Base-by-base conservation (phyloP, 2,329 filamentous ascomycete genomes). In the Fusarium sp. region DNA sequence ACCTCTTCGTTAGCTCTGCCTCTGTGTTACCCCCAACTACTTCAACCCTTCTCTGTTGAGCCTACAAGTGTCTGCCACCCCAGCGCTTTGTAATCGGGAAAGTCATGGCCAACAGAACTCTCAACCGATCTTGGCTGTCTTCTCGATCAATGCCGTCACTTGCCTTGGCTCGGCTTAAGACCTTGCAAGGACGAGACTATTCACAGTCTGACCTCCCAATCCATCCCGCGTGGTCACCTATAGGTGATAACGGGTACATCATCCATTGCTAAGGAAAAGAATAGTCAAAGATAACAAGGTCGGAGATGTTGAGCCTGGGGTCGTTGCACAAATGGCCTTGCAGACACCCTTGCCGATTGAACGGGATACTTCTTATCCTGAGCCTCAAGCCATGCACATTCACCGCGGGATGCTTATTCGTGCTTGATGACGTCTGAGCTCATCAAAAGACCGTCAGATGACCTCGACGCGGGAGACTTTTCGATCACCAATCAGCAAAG, bases 21-120 rank as follows among this genome's bases (percentile, higher is more conserved):
- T 60, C 56, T 63, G 73, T 77, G 73, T 67, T 66, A 77, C 75
- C 68, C 71, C 47, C 64, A 50, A 42, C 44, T 62, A 36, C 56
- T 61, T 59, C 65, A 56, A 54, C 45, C 33, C 36, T 45, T 51
- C 53, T 42, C 33, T 57, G 58, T 65, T 67, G 67, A 66, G 66
- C 66, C 61, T 61, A 55, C 41, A 45, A 31, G 54, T 66, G 38
- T 35, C 64, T 61, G 24, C 41, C 42, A n/a, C 36, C 45, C 53
- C 48, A 62, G 44, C 42, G 31, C 11, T 41, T 69, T 54, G 24
- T 36, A 48, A 61, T 61, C 22, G 26, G 33, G 30, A 55, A 64
- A 59, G 47, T 42, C 54, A 50, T 35, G 28, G 30, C 18, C 18
- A 38, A 42, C 35, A 57, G 28, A 33, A 33, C 18, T 14, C 26